Percentiles rank a stretch among this genome's conserved stretches.
Evolutionary conservation across 1,139 yeast genomes (phyloP).

Genomic region (Nakaseomyces nivariensis): DNA sequence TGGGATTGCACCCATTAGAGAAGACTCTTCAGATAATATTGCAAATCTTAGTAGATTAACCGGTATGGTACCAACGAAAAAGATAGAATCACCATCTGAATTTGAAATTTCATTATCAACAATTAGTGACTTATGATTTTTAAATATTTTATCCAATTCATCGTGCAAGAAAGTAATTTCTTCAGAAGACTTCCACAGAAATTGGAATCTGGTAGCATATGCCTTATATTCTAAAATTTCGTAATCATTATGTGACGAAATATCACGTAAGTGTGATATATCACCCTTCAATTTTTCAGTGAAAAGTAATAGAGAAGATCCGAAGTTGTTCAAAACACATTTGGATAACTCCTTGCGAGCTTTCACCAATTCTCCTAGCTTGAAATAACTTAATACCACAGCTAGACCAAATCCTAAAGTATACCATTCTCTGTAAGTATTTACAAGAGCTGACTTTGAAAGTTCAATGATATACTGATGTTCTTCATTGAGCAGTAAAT

Average conservation of each 20-base stretch:
- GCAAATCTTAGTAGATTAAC: slow-evolving; percentile 54
- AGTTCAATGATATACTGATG: slow-evolving; percentile 51
- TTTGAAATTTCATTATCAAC: neutral
- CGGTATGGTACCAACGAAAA: slow-evolving; percentile 37
- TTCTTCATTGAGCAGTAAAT: slow-evolving; percentile 60
- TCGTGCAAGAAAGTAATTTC: slow-evolving; percentile 41
- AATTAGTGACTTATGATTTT: slow-evolving; percentile 5
- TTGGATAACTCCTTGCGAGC: slow-evolving; percentile 40
- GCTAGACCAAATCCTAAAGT: slow-evolving; percentile 72
- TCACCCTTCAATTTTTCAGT: slow-evolving; percentile 22
- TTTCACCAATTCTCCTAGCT: slow-evolving; percentile 30
- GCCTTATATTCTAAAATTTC: slow-evolving; percentile 20
- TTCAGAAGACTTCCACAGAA: slow-evolving; percentile 23
- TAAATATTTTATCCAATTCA: slow-evolving; percentile 35
- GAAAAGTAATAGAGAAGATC: slow-evolving; percentile 30
- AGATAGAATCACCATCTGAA: slow-evolving; percentile 9
- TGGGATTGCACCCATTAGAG: slow-evolving; percentile 62
- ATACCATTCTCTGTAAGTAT: slow-evolving; percentile 54
- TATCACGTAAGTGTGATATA: neutral
- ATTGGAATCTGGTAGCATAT: slow-evolving; percentile 21
- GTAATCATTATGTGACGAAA: neutral
- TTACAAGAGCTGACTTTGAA: slow-evolving; percentile 43
- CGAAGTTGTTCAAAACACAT: slow-evolving; percentile 54
- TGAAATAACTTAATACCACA: slow-evolving; percentile 48
- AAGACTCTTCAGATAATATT: slow-evolving; percentile 58